phyloP scores from a whole-genome alignment of 2,329 filamentous ascomycete species.

The Phaeosphaeria sp. region DNA sequence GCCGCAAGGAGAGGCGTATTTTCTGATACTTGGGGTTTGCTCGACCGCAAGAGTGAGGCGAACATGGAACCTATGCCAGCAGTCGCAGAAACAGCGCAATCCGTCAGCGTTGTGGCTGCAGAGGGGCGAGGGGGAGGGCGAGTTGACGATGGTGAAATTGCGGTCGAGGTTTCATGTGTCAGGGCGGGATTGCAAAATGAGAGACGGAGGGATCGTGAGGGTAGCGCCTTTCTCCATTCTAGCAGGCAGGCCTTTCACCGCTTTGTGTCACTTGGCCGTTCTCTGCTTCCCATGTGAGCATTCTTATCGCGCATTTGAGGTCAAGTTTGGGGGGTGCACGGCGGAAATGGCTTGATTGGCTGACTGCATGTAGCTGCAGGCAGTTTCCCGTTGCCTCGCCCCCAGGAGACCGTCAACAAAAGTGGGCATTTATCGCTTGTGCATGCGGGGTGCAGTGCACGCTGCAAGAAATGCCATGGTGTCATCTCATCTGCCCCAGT shows the following conservation, averaged over 20 bases:
- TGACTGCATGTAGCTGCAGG: not conserved
- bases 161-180: slow-evolving; percentile 13
- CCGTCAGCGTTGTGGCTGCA: slow-evolving; percentile 9
- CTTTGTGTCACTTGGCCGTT: slow-evolving; percentile 5
- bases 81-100: slow-evolving; percentile 9
- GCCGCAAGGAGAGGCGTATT: slow-evolving; percentile 46
- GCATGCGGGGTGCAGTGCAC: slow-evolving; percentile 6
- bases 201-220: slow-evolving; percentile 10
- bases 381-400: not conserved
- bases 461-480: not conserved
- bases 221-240: slow-evolving; percentile 13
- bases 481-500: not conserved
- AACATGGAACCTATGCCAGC: slow-evolving; percentile 40
- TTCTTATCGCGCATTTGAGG: not conserved
- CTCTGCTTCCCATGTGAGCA: not conserved
- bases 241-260: slow-evolving; percentile 2
- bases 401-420: slow-evolving; percentile 3
- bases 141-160: slow-evolving; percentile 7
- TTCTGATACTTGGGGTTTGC: slow-evolving; percentile 39
- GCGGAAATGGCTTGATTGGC: not conserved
- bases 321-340: slow-evolving; percentile 1
- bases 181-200: slow-evolving; percentile 10
- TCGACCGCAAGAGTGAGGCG: slow-evolving; percentile 44
- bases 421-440: slow-evolving; percentile 1
- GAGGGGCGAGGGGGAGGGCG: slow-evolving; percentile 3